Base-by-base conservation (phyloP, 805 yeast genomes). In the Lachancea quebecensis region DNA sequence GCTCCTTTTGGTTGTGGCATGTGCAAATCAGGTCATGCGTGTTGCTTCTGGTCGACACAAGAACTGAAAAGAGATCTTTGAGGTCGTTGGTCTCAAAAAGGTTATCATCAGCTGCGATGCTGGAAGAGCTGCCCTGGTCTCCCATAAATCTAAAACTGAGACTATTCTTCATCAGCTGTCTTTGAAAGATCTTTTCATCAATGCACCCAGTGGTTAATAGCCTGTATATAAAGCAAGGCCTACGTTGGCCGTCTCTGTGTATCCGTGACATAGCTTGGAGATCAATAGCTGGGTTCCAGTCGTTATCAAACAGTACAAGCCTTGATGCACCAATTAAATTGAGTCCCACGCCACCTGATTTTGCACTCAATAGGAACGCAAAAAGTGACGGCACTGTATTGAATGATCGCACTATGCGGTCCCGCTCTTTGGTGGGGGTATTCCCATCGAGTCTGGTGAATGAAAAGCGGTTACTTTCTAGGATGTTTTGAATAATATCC, bases 201-300 rank as follows among this genome's bases (percentile, higher is more conserved):
- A 89, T 84, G 45, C 90, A 80, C 0, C 98, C 99, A 0, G 95
- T 80, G 0, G 95, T 84, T 36, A 93, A 66, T 15, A 93, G 64
- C 52, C 99, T 72, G 59, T 93, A 93, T 28, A 91, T 81, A 58
- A 69, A 82, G 10, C 89, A 93, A 0, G 87, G 87, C 39, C 67
- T 74, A 39, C 66, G 76, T 60, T 93, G 99, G 0, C 99, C 99
- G 62, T 91, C 97, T 55, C 99, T 72, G 59, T 91, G 96, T 6
- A 93, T 81, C 50, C 99, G 69, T 1, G 97, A 95, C 95, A 91
- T 86, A 0, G 97, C 95, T 62, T 93, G 99, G 30, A 85, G 62
- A 58, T 93, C 99, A 10, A 82, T 74, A 0, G 96, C 79, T 0
- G 99, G 99, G 52, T 93, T 93, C 99, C 99, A 93, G 58, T 93